Evolutionary conservation across 495 filamentous ascomycete species (phyloP).

Genomic region (Penicillium canariense): DNA sequence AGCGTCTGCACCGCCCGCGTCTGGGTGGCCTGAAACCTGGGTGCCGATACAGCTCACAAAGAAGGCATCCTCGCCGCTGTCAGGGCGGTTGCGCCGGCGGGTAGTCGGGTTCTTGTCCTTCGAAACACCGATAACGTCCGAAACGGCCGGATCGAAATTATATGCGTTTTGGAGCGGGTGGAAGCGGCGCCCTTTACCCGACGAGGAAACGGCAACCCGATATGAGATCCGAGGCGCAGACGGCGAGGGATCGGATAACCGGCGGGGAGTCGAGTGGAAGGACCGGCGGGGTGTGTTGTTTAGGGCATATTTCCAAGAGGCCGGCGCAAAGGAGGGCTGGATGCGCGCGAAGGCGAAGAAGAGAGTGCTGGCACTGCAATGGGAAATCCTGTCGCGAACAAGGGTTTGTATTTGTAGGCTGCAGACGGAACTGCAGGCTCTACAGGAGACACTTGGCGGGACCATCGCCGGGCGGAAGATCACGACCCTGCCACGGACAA

Average conservation of each 20-base stretch:
- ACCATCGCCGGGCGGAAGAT: constrained; percentile 25
- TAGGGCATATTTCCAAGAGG: constrained; percentile 2
- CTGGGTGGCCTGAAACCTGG: constrained; percentile 7
- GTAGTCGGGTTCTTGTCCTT: constrained; percentile 30
- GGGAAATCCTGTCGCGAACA: constrained; percentile 21
- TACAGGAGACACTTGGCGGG: constrained; percentile 28
- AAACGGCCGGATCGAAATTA: constrained; percentile 66
- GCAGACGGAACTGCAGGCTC: constrained; percentile 44
- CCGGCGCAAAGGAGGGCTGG: constrained; percentile 9
- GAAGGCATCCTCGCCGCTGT: constrained; percentile 92
- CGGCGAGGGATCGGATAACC: constrained; percentile 12
- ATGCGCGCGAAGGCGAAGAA: constrained; percentile 7
- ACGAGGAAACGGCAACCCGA: constrained; percentile 55
- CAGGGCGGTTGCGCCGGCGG: constrained; percentile 52
- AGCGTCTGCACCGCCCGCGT: constrained; percentile 41
- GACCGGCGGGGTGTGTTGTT: constrained; percentile 12
- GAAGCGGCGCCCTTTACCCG: constrained; percentile 75
- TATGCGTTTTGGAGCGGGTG: constrained; percentile 68
- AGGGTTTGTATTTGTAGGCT: constrained; percentile 36
- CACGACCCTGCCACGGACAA: constrained; percentile 6
- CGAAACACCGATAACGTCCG: constrained; percentile 51
- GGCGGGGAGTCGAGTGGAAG: constrained; percentile 31
- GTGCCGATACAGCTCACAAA: constrained; percentile 76
- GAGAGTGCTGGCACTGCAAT: background rate
- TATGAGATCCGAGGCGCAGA: constrained; percentile 41